A percentile compares a stretch with the other conserved stretches of the same genome.
phyloP scores from a whole-genome alignment of 2,329 filamentous ascomycete genomes.

The Amauroascus verrucosus region DNA sequence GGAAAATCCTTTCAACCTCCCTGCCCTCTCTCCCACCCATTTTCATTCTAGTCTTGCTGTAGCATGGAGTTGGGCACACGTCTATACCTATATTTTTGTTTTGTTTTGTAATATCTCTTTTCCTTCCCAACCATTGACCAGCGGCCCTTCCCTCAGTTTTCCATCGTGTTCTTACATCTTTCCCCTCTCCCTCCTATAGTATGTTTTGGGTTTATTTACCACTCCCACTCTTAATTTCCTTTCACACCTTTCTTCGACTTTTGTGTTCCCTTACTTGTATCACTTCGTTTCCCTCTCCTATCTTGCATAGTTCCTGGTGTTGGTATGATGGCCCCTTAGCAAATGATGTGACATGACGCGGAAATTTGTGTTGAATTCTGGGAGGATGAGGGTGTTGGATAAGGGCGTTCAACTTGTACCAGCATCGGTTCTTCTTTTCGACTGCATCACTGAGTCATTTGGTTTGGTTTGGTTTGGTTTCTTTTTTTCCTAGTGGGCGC shows the following conservation, averaged over 20 bases:
- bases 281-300: neutral
- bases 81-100: too few relatives aligned
- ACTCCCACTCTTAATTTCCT: neutral
- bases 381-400: neutral
- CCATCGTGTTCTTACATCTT: neutral
- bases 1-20: too few relatives aligned
- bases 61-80: neutral
- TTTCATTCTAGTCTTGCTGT: neutral
- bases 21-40: too few relatives aligned
- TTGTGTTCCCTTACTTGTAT: neutral
- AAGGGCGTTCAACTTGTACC: neutral
- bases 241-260: neutral
- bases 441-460: neutral
- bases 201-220: neutral
- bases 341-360: neutral
- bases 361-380: neutral
- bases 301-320: conserved; percentile 2
- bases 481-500: too few relatives aligned
- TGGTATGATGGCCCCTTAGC: neutral
- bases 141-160: neutral
- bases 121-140: neutral
- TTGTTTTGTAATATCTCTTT: neutral
- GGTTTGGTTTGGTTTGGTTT: neutral
- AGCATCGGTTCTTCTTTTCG: neutral
- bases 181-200: neutral